Base-by-base conservation (phyloP, 2,329 filamentous ascomycete genomes). In the Alternaria arborescens region DNA sequence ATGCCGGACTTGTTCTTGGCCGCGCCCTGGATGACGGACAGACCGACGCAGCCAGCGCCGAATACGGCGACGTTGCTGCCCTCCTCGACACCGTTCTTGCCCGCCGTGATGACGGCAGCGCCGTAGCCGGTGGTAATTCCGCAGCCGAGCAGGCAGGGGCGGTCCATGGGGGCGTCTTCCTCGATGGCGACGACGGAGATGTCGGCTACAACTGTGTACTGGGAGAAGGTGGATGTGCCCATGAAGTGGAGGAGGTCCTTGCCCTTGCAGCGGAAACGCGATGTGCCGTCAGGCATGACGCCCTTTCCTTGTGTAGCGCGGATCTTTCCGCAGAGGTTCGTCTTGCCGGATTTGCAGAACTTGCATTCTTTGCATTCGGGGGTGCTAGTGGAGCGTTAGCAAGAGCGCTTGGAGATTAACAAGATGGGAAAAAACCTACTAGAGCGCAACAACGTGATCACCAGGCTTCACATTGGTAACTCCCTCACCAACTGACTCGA, bases 311-410 rank as follows among this genome's bases (percentile, higher is more conserved):
- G 95, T 44, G 95, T 98, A 46, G 93, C 92, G 74, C 95, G 91
- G 82, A 99, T 99, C 88, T 98, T 98, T 80, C 95, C 95, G 84
- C 94, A 98, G 60, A 98, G 91, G 83, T 98, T 97, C 75, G 94
- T 98, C 89, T 99, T 99, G 83, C 94, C 95, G 42, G 94, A 98
- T 82, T 93, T 95, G 90, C 95, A 99, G 87, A 98, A 98, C 85
- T 98, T 98, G 89, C 95, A 99, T 82, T 98, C 94, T 71, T 88
- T 86, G 85, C 95, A 98, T 84, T 98, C 94, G 68, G 95, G 95
- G 47, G 94, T 98, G 86, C 93, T 97, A 75, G 30, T 24, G 24
- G 36, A 26, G 38, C 63, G 68, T 76, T 58, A 77, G 72, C 11
- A n/a, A n/a, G 8, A 28, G 24, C 24, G 24, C 24, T 7, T 24